phyloP scores from a whole-genome alignment of 805 yeast species.

The Lipomyces anomalus region DNA sequence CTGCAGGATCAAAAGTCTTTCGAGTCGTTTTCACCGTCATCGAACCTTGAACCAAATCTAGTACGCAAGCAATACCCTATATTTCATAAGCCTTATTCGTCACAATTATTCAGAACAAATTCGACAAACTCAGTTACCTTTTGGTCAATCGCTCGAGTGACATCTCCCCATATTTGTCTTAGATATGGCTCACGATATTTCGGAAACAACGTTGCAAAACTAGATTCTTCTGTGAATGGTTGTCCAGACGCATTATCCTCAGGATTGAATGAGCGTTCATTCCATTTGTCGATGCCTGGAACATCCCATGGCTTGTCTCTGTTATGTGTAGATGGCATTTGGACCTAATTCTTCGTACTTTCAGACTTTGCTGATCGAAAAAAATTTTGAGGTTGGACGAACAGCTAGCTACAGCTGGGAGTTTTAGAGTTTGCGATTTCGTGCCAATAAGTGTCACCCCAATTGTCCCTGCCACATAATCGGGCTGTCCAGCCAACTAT shows the following conservation, averaged over 20 bases:
- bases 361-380: neutral
- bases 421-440: too few species aligned
- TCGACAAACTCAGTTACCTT: neutral
- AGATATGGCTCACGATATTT: constrained; percentile 91
- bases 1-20: constrained; percentile 92
- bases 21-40: constrained; percentile 96
- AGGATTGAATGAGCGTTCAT: constrained; percentile 75
- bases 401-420: too few species aligned
- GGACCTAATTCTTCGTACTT: too few species aligned
- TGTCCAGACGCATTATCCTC: constrained; percentile 83
- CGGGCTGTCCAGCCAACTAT: too few species aligned
- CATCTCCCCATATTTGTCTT: constrained; percentile 88
- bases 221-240: constrained; percentile 92
- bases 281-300: constrained; percentile 51
- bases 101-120: too few species aligned
- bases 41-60: constrained; percentile 91
- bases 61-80: constrained; percentile 71
- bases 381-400: too few species aligned
- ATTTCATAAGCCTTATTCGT: neutral
- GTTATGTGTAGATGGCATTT: constrained; percentile 93
- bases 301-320: constrained; percentile 68
- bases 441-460: too few species aligned
- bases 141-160: constrained; percentile 68
- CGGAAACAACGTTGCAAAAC: constrained; percentile 92
- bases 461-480: too few species aligned